Evolutionary conservation across 768 basidiomycete genomes (phyloP).

Genomic region (Rhizopogon rudus): DNA sequence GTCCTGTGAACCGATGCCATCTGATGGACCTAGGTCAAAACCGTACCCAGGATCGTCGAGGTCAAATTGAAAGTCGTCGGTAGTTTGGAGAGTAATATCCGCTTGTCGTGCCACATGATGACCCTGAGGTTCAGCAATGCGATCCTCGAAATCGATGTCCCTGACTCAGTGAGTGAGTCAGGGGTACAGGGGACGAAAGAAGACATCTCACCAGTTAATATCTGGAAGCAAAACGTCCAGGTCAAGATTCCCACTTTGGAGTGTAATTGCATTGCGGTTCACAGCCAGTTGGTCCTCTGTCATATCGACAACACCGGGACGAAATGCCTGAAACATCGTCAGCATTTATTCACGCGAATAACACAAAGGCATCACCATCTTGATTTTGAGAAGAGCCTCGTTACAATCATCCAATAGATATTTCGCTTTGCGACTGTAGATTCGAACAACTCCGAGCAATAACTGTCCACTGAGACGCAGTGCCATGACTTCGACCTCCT

Average conservation of each 20-base stretch:
- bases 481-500: constrained; percentile 91
- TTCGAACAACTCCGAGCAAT: constrained; percentile 92
- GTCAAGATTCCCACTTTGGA: constrained; percentile 73
- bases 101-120: constrained; percentile 81
- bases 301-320: constrained; percentile 93
- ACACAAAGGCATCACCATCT: constrained; percentile 57
- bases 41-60: constrained; percentile 52
- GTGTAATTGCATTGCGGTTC: constrained; percentile 83
- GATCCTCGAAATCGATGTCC: constrained; percentile 76
- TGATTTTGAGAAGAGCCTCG: constrained; percentile 91
- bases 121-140: constrained; percentile 55
- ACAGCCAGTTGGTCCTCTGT: constrained; percentile 91
- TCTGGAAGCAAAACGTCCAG: constrained; percentile 78
- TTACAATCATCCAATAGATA: constrained; percentile 98
- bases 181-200: background rate
- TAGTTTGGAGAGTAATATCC: constrained; percentile 82
- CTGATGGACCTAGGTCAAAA: constrained; percentile 75
- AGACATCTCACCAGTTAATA: constrained; percentile 60
- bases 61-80: constrained; percentile 69
- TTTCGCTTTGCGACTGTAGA: constrained; percentile 97
- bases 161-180: constrained; percentile 33
- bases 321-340: constrained; percentile 64
- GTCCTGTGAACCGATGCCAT: constrained; percentile 85
- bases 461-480: constrained; percentile 95
- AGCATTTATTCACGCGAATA: background rate